These are phyloP conservation scores for Cornus controversa DNA, from an alignment of 148 eudicot genomes.

Conservation along the genomic window DNA sequence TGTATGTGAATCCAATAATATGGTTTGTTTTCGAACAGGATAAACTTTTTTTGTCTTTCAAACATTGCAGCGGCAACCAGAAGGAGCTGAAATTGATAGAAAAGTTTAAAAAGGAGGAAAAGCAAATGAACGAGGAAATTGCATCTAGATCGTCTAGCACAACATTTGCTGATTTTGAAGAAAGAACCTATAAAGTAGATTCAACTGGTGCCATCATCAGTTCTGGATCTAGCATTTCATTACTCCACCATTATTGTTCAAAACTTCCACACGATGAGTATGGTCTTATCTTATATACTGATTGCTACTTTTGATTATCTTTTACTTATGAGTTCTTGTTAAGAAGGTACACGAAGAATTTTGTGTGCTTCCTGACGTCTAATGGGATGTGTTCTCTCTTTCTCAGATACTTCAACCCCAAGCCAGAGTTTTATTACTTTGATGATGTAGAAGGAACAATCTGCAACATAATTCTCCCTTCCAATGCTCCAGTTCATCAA, in stretches of 20 bases:
- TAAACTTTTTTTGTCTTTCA: conserved; percentile 10
- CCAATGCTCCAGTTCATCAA: conserved; percentile 81
- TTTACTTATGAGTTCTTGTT: neutral
- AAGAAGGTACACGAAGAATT: neutral
- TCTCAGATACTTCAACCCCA: conserved; percentile 74
- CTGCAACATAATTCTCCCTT: conserved; percentile 77
- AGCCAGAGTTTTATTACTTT: conserved; percentile 54
- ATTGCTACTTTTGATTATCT: neutral
- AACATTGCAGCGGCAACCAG: conserved; percentile 56
- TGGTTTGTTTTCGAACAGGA: neutral
- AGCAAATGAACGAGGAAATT: conserved; percentile 77
- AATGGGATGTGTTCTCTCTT: conserved; percentile 1
- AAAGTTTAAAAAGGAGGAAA: conserved; percentile 61
- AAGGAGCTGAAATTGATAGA: conserved; percentile 62
- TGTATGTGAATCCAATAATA: conserved; percentile 13
- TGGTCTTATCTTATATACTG: conserved; percentile 21
- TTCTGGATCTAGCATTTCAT: conserved; percentile 60
- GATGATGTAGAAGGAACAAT: conserved; percentile 74
- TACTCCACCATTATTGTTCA: conserved; percentile 87
- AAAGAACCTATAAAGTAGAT: conserved; percentile 64
- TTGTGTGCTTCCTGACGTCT: neutral
- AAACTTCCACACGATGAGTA: conserved; percentile 99
- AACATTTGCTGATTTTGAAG: conserved; percentile 34
- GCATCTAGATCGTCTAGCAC: conserved; percentile 38
- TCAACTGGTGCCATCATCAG: conserved; percentile 94